Percentiles rank a stretch among this genome's conserved stretches.
Conservation (phyloP, 225 moss, liverwort and hornwort genomes). For the Sphagnum contortum region DNA sequence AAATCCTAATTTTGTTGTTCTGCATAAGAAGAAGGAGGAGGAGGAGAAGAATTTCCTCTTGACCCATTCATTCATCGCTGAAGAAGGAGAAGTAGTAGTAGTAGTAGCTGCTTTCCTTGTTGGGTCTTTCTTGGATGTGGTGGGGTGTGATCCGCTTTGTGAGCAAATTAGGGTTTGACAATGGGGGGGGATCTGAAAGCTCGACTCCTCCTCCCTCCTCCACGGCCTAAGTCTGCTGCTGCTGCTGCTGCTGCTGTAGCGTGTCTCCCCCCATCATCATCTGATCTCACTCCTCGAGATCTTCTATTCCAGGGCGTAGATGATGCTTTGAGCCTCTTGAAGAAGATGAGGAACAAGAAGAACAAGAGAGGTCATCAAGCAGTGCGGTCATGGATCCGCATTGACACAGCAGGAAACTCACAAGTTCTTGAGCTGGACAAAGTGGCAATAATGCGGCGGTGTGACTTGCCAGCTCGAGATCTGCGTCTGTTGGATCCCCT, state of each 20-base stretch:
- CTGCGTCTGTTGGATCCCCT: conserved; percentile 83
- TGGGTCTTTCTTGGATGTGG: too few species aligned
- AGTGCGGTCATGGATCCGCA: conserved; percentile 81
- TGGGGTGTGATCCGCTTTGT: too few species aligned
- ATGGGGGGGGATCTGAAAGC: conserved; percentile 54
- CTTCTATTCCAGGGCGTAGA: conserved; percentile 37
- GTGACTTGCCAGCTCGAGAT: conserved; percentile 86
- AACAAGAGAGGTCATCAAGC: conserved; percentile 75
- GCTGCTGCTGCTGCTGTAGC: conserved; percentile 8
- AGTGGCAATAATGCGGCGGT: conserved; percentile 76
- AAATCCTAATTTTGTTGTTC: too few species aligned
- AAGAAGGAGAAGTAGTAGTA: too few species aligned
- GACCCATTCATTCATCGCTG: too few species aligned
- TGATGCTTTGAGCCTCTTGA: background rate
- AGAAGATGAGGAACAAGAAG: background rate
- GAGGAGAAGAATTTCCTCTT: too few species aligned
- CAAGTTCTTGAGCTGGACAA: conserved; percentile 84
- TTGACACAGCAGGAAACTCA: conserved; percentile 61
- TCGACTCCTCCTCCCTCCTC: conserved; percentile 41
- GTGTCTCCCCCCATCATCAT: conserved; percentile 6
- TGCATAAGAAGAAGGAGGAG: too few species aligned
- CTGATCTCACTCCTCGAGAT: conserved; percentile 10
- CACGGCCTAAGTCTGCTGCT: conserved; percentile 39
- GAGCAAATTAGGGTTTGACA: too few species aligned
- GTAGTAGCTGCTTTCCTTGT: too few species aligned